phyloP scores from a whole-genome alignment of 177 flowering plant genomes.

The Vitis hybrid region DNA sequence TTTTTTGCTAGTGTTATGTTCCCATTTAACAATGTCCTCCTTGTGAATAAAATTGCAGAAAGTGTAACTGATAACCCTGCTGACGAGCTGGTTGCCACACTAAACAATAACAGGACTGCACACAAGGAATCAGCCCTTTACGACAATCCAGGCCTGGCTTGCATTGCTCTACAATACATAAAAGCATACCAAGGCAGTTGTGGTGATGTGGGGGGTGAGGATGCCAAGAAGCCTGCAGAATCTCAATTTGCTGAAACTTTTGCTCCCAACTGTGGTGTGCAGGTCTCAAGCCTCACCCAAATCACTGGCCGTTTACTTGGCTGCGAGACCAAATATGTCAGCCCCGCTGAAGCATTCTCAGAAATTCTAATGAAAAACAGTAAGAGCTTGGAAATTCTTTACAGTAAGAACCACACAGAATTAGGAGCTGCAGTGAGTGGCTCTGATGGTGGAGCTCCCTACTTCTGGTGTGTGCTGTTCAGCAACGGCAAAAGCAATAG shows the following conservation, averaged over 20 bases:
- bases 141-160: slow-evolving; percentile 78
- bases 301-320: slow-evolving; percentile 85
- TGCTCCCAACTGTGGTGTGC: slow-evolving; percentile 85
- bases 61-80: slow-evolving; percentile 78
- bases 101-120: slow-evolving; percentile 76
- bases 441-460: slow-evolving; percentile 77
- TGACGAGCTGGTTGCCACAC: slow-evolving; percentile 59
- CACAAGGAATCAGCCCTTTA: slow-evolving; percentile 50
- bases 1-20: neutral
- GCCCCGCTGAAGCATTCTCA: slow-evolving; percentile 66
- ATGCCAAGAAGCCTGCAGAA: slow-evolving; percentile 74
- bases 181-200: slow-evolving; percentile 88
- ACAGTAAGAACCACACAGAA: slow-evolving; percentile 77
- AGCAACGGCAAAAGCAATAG: slow-evolving; percentile 60
- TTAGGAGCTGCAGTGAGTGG: slow-evolving; percentile 90
- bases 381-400: slow-evolving; percentile 62
- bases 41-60: slow-evolving; percentile 17
- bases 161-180: slow-evolving; percentile 91
- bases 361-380: slow-evolving; percentile 47
- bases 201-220: slow-evolving; percentile 49
- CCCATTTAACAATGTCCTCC: neutral
- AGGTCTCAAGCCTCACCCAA: slow-evolving; percentile 48
- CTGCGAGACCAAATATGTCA: slow-evolving; percentile 67
- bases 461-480: slow-evolving; percentile 93
- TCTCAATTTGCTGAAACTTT: slow-evolving; percentile 71